These are phyloP conservation scores for Xylaria multiplex DNA, from an alignment of 2,329 filamentous ascomycete genomes.

Conservation along the genomic window DNA sequence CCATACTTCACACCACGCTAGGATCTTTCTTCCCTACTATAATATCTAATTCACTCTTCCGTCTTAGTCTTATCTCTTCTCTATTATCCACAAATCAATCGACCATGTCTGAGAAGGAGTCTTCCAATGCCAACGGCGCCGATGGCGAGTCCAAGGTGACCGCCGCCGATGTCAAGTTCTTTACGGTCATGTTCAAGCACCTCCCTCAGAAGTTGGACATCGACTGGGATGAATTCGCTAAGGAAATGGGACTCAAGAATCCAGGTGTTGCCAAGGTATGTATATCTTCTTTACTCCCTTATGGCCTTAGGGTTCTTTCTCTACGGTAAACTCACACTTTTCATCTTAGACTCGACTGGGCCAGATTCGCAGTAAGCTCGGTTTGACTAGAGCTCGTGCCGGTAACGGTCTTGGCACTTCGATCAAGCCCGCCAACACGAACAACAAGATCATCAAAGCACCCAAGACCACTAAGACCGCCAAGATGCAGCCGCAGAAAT, in stretches of 20 bases:
- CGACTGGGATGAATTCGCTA: conserved; percentile 38
- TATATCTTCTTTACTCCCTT: conserved; percentile 1
- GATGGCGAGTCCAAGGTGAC: conserved; percentile 14
- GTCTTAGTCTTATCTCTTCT: neutral
- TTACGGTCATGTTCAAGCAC: conserved; percentile 36
- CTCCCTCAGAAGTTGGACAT: conserved; percentile 35
- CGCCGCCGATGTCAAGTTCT: conserved; percentile 38
- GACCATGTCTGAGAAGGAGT: conserved; percentile 25
- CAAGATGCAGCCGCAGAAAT: conserved; percentile 17
- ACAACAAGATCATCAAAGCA: conserved; percentile 26
- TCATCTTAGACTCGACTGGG: conserved; percentile 14
- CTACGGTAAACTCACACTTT: neutral
- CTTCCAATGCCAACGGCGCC: neutral
- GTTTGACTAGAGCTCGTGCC: neutral
- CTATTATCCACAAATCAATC: neutral
- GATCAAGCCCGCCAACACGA: conserved; percentile 14
- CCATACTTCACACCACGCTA: neutral
- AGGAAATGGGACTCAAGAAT: conserved; percentile 38
- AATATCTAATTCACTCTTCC: conserved; percentile 1
- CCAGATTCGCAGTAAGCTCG: conserved; percentile 33
- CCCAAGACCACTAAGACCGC: neutral
- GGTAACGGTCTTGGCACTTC: neutral
- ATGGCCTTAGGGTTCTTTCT: neutral
- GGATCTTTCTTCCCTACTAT: neutral
- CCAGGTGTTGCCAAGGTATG: conserved; percentile 38